Base-by-base conservation (phyloP, 2,329 filamentous ascomycete genomes). In the Apiospora arundinis region DNA sequence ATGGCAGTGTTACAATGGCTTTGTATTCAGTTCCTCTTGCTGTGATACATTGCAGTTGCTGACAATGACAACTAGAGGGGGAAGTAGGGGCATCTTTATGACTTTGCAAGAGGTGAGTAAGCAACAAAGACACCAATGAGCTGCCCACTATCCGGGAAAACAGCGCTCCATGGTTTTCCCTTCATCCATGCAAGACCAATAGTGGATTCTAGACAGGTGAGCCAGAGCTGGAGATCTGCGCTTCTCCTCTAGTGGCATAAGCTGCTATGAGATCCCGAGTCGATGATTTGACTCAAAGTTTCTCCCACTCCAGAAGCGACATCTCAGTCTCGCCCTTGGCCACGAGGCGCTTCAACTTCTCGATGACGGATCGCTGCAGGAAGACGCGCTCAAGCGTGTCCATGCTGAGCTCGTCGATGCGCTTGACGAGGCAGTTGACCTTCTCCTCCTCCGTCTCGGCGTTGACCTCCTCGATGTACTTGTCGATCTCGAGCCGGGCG, bases 331-430 rank as follows among this genome's bases (percentile, higher is more conserved):
- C 67, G 1, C 16, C n/a, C 45, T 23, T 52, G 45, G n/a, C 23
- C 14, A 46, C 12, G 12, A 68, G 45, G 2, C 21, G 21, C 45
- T 18, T 52, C 23, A 68, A 8, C 4, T 49, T 25, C 5, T 37
- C 37, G 23, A 68, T 11, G 45, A 52, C 45, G 16, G 67, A 48
- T 25, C 28, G 12, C 45, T 69, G 45, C 67, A 52, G 16, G 11
- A 52, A 69, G 25, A 69, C 67, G 7, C 48, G 23, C 67, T 69
- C 67, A 12, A 69, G 23, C 45, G 46, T 40, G 32, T 52, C 18
- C 23, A 18, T 9, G 28, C n/a, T 32, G 32, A 69, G 32, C 18
- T 52, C 67, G 25, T 49, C 14, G n/a, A 69, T 32, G 2, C 45
- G 44, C 28, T 25, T 52, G 1, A 69, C 28, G 48, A 16, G 21